A percentile compares a stretch with the other conserved stretches of the same genome.
These are phyloP conservation scores for Melaleuca alternifolia DNA, from an alignment of 345 rosid species.

Conservation along the genomic window DNA sequence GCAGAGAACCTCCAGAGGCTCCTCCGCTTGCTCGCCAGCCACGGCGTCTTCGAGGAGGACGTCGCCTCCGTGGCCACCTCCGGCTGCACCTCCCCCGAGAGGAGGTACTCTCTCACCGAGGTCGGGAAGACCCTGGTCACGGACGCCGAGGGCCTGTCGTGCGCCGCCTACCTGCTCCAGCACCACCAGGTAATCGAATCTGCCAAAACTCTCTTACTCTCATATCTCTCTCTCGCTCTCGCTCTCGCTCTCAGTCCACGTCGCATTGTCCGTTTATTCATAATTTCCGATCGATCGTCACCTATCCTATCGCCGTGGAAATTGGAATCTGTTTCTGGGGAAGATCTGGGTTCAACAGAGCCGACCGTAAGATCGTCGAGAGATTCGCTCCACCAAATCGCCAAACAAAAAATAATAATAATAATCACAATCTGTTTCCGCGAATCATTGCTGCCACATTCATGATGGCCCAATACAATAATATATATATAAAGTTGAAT, in stretches of 20 bases:
- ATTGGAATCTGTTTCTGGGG: neutral
- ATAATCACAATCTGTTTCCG: no score
- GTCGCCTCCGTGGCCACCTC: neutral
- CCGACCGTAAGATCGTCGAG: neutral
- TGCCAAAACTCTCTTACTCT: neutral
- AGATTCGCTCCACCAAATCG: neutral
- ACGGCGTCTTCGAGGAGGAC: slow-evolving; percentile 67
- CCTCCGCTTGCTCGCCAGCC: slow-evolving; percentile 77
- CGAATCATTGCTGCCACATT: neutral
- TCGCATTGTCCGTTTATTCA: neutral
- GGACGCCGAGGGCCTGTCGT: slow-evolving; percentile 60
- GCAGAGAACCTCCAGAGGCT: slow-evolving; percentile 75
- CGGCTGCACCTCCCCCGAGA: slow-evolving; percentile 4
- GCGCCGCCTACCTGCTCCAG: slow-evolving; percentile 73
- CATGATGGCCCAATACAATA: neutral
- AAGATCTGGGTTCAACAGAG: neutral
- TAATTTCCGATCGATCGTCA: neutral
- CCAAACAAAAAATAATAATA: neutral
- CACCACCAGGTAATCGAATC: slow-evolving; percentile 55
- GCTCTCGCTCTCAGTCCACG: neutral
- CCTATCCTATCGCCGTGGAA: neutral
- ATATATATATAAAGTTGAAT: neutral
- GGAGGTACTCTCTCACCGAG: slow-evolving; percentile 64
- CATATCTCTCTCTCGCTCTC: no score
- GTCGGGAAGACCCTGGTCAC: slow-evolving; percentile 75